Evolutionary conservation across 2,329 filamentous ascomycete species (phyloP).

Genomic region (Xylaria polymorpha): DNA sequence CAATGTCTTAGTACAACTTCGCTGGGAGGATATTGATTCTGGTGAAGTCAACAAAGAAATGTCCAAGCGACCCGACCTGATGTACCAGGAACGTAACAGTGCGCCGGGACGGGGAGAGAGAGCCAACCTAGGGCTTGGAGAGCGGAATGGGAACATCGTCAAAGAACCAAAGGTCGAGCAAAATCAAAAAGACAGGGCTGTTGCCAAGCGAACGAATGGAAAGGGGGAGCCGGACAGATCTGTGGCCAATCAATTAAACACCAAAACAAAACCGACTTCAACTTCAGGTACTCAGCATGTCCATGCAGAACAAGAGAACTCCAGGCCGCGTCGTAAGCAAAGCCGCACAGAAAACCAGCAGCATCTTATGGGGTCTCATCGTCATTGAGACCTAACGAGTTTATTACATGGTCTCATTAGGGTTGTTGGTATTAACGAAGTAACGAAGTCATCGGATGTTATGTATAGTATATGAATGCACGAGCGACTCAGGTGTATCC

Average conservation of each 20-base stretch:
- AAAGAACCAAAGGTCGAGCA: conserved; percentile 19
- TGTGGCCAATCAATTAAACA: conserved; percentile 17
- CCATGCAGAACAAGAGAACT: conserved; percentile 25
- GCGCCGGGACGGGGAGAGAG: neutral
- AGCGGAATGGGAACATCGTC: conserved; percentile 19
- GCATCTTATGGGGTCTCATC: conserved; percentile 6
- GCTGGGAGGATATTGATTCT: conserved; percentile 73
- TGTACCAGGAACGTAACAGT: conserved; percentile 25
- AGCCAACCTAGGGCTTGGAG: conserved; percentile 5
- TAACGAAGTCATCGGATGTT: conserved; percentile 16
- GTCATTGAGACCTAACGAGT: conserved; percentile 17
- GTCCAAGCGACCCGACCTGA: conserved; percentile 23
- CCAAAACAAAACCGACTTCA: conserved; percentile 22
- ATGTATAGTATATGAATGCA: conserved; percentile 36
- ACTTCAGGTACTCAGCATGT: conserved; percentile 2
- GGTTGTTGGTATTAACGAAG: conserved; percentile 8
- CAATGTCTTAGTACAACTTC: conserved; percentile 72
- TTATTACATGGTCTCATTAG: conserved; percentile 3
- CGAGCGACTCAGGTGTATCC: conserved; percentile 10
- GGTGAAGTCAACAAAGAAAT: conserved; percentile 36
- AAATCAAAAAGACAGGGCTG: conserved; percentile 12
- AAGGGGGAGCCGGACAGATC: conserved; percentile 18
- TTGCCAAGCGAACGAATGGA: conserved; percentile 25
- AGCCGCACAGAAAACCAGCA: conserved; percentile 29
- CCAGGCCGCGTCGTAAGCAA: conserved; percentile 26